Evolutionary conservation across 768 basidiomycete genomes (phyloP).

Genomic region (Baorangia bicolor): DNA sequence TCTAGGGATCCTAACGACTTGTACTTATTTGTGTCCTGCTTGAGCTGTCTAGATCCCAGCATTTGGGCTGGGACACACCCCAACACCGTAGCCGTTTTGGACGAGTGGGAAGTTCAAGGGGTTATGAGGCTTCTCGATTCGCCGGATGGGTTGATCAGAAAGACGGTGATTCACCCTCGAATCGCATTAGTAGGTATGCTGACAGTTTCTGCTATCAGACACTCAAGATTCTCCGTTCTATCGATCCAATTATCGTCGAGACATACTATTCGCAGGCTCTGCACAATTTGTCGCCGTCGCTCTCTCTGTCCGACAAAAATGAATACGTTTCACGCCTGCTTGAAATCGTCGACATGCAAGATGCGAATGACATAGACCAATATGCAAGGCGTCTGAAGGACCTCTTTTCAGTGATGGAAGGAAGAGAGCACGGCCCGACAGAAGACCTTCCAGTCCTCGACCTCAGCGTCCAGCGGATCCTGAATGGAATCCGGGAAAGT

Average conservation of each 20-base stretch:
- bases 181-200: neutral
- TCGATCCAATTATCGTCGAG: slow-evolving; percentile 60
- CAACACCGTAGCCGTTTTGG: slow-evolving; percentile 51
- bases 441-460: slow-evolving; percentile 49
- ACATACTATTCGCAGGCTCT: slow-evolving; percentile 50
- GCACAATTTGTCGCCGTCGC: slow-evolving; percentile 34
- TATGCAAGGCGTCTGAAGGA: slow-evolving; percentile 55
- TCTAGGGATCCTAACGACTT: slow-evolving; percentile 59
- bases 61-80: slow-evolving; percentile 68
- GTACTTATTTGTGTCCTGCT: slow-evolving; percentile 65
- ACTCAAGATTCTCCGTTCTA: slow-evolving; percentile 50
- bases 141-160: slow-evolving; percentile 55
- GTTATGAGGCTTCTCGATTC: slow-evolving; percentile 69
- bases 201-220: slow-evolving; percentile 44
- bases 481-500: slow-evolving; percentile 55
- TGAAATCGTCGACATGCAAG: slow-evolving; percentile 52
- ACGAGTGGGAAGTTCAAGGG: slow-evolving; percentile 71
- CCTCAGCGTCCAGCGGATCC: slow-evolving; percentile 52
- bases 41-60: slow-evolving; percentile 54
- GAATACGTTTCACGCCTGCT: slow-evolving; percentile 48
- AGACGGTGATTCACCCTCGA: slow-evolving; percentile 44
- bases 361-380: slow-evolving; percentile 49
- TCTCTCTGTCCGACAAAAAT: slow-evolving; percentile 38
- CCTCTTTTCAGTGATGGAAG: slow-evolving; percentile 40
- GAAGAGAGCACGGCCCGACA: slow-evolving; percentile 22